Evolutionary conservation across 129 eudicot genomes (phyloP).

Genomic region (Escallonia herrerae): DNA sequence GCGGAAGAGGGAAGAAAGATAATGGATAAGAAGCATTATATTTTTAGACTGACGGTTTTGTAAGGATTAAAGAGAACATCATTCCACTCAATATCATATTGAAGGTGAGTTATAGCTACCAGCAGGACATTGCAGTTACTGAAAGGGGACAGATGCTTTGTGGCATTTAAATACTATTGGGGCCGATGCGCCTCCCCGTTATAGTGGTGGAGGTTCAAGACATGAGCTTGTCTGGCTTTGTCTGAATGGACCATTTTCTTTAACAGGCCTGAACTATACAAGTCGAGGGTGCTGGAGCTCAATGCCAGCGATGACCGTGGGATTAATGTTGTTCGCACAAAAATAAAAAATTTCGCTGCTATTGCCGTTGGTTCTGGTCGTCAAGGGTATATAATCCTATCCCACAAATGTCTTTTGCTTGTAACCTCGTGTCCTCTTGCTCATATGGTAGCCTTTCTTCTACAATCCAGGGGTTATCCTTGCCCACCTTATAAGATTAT

Average conservation of each 20-base stretch:
- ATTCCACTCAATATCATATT: no score
- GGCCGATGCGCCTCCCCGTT: no score
- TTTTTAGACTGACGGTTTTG: no score
- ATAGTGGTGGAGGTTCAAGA: no score
- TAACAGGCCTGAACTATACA: constrained; percentile 90
- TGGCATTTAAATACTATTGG: no score
- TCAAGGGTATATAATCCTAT: constrained; percentile 54
- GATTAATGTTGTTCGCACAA: constrained; percentile 96
- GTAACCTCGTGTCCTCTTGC: constrained; percentile 3
- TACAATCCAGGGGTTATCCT: constrained; percentile 70
- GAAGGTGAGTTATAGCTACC: no score
- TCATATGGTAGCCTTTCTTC: constrained; percentile 12
- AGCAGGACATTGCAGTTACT: no score
- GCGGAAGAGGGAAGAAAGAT: no score
- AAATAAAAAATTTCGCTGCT: constrained; percentile 92
- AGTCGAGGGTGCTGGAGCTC: constrained; percentile 93
- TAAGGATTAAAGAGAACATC: no score
- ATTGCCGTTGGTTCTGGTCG: constrained; percentile 91
- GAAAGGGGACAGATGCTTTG: no score
- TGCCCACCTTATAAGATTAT: constrained; percentile 95
- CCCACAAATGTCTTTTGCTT: neutral
- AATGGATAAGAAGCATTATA: no score
- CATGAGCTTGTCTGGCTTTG: no score
- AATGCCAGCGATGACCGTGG: constrained; percentile 99
- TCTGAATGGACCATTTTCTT: constrained; percentile 1